Conservation (phyloP, 192 early-diverging fungal genomes). For the Spizellomyces sp. region DNA sequence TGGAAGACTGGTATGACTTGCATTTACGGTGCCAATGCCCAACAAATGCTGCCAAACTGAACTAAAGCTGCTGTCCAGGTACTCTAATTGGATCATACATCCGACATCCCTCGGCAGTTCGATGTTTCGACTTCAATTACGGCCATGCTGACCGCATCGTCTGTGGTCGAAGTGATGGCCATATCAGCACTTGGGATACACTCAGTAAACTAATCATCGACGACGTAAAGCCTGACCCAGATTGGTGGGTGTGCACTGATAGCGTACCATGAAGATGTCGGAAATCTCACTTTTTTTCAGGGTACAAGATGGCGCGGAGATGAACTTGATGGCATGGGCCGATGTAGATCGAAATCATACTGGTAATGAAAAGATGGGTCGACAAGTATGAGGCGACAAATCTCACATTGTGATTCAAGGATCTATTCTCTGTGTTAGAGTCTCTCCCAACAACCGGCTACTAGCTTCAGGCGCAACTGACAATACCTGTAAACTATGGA, state of each 20-base stretch:
- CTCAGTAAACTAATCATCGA: constrained; percentile 35
- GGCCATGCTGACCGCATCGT: constrained; percentile 42
- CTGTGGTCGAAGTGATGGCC: constrained; percentile 52
- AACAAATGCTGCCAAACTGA: background rate
- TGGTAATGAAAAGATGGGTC: constrained; percentile 32
- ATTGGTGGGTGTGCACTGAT: constrained; percentile 30
- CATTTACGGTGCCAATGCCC: background rate
- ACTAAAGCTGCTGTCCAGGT: constrained; percentile 7
- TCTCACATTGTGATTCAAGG: constrained; percentile 23
- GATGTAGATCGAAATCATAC: constrained; percentile 49
- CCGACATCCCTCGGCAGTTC: constrained; percentile 50
- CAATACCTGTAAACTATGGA: constrained; percentile 63
- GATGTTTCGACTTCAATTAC: constrained; percentile 46
- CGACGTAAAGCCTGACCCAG: constrained; percentile 51
- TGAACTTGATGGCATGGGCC: constrained; percentile 41
- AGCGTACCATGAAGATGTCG: background rate
- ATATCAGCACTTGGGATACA: constrained; percentile 50
- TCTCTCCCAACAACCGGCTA: constrained; percentile 48
- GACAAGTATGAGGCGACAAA: background rate
- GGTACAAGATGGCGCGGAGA: constrained; percentile 34
- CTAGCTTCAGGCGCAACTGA: constrained; percentile 54
- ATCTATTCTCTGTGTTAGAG: constrained; percentile 44
- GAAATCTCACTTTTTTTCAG: background rate
- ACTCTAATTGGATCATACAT: constrained; percentile 36
- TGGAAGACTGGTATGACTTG: constrained; percentile 48